A percentile compares a stretch with the other conserved stretches of the same genome.
These are phyloP conservation scores for Bimuria novae-zelandiae DNA, from an alignment of 2,329 filamentous ascomycete species.

Conservation along the genomic window DNA sequence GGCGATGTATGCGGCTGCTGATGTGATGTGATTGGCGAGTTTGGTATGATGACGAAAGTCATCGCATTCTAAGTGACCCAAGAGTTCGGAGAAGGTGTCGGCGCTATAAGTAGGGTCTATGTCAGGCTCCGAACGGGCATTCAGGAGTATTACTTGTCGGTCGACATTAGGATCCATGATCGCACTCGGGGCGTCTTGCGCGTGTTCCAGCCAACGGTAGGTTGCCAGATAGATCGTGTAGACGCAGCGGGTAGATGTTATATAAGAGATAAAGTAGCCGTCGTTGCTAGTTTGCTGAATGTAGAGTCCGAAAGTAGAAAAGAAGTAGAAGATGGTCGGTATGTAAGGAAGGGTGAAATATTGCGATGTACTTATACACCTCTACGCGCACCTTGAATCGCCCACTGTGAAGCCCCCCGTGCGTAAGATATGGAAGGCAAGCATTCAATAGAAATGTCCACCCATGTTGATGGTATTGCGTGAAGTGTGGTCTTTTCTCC, in stretches of 20 bases:
- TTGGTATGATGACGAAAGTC: not conserved
- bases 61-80: not conserved
- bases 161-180: too few species aligned
- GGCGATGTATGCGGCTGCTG: not conserved
- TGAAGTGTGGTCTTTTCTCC: not conserved
- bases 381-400: not conserved
- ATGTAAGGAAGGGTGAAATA: too few species aligned
- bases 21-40: not conserved
- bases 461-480: not conserved
- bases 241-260: too few species aligned
- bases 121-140: too few species aligned
- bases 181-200: too few species aligned
- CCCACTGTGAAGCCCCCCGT: not conserved
- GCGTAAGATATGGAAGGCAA: not conserved
- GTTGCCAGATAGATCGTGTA: too few species aligned
- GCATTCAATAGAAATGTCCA: not conserved
- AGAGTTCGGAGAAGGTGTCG: not conserved
- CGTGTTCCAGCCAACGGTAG: too few species aligned
- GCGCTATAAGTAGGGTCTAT: not conserved
- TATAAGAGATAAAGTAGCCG: too few species aligned
- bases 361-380: not conserved
- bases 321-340: too few species aligned
- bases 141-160: too few species aligned
- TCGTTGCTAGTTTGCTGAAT: too few species aligned
- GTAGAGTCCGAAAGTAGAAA: too few species aligned